Evolutionary conservation across 495 filamentous ascomycete genomes (phyloP).

Genomic region (Penicillium tannophilum): DNA sequence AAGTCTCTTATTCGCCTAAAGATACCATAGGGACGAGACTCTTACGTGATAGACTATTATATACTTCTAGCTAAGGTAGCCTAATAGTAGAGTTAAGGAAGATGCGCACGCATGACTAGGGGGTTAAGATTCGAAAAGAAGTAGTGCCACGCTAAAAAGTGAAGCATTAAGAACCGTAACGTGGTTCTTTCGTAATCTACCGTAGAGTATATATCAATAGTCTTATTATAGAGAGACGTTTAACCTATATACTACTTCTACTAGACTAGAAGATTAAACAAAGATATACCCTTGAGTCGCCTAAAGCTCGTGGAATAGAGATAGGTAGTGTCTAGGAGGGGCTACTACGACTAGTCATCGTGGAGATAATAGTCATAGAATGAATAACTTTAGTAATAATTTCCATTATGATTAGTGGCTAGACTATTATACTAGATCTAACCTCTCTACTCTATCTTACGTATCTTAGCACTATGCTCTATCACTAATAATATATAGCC

Average conservation of each 20-base stretch:
- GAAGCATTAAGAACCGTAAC: neutral
- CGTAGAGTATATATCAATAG: neutral
- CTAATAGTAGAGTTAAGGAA: neutral
- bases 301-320: neutral
- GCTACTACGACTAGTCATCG: neutral
- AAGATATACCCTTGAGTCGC: neutral
- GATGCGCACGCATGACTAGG: neutral
- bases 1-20: too few species aligned
- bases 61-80: neutral
- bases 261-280: neutral
- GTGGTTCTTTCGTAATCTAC: neutral
- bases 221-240: neutral
- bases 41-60: neutral
- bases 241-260: neutral
- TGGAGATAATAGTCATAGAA: neutral
- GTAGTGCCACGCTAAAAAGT: neutral
- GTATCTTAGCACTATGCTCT: neutral
- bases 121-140: neutral
- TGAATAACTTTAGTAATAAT: neutral
- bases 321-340: neutral
- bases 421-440: constrained; percentile 2
- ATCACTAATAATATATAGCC: neutral
- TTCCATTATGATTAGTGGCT: neutral
- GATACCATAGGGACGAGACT: too few species aligned
- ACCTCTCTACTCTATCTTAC: neutral